phyloP scores from a whole-genome alignment of 164 flowering plant genomes.

The Berberis vulgaris region DNA sequence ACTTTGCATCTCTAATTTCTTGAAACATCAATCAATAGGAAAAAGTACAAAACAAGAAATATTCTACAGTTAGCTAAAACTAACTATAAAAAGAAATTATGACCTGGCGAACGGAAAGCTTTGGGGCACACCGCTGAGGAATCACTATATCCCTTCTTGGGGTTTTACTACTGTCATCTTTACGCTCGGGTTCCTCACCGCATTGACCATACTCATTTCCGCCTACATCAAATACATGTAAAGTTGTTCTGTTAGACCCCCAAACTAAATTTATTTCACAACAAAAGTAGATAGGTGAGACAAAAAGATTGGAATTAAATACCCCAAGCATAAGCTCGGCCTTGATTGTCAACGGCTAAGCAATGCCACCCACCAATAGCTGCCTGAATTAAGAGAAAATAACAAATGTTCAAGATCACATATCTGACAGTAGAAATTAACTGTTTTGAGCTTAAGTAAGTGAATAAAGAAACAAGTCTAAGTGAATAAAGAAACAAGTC shows the following conservation, averaged over 20 bases:
- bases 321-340: constrained; percentile 99
- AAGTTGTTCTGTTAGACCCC: not conserved
- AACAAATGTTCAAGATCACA: not conserved
- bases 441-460: too few relatives aligned
- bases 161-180: constrained; percentile 50
- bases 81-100: not conserved
- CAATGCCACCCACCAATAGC: constrained; percentile 99
- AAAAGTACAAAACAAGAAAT: not conserved
- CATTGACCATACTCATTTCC: constrained; percentile 99
- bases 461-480: not conserved
- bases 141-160: constrained; percentile 84
- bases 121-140: constrained; percentile 90
- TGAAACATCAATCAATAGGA: not conserved
- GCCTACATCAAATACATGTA: constrained; percentile 41
- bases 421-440: too few relatives aligned
- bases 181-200: constrained; percentile 91
- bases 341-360: constrained; percentile 98
- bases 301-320: too few relatives aligned
- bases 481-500: not conserved
- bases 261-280: not conserved
- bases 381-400: constrained; percentile 43
- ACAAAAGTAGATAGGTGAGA: not conserved
- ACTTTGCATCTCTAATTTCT: too few relatives aligned
- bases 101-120: constrained; percentile 90
- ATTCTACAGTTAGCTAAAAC: not conserved